Evolutionary conservation across 306 rosid species (phyloP).

Genomic region (Alnus rubra): DNA sequence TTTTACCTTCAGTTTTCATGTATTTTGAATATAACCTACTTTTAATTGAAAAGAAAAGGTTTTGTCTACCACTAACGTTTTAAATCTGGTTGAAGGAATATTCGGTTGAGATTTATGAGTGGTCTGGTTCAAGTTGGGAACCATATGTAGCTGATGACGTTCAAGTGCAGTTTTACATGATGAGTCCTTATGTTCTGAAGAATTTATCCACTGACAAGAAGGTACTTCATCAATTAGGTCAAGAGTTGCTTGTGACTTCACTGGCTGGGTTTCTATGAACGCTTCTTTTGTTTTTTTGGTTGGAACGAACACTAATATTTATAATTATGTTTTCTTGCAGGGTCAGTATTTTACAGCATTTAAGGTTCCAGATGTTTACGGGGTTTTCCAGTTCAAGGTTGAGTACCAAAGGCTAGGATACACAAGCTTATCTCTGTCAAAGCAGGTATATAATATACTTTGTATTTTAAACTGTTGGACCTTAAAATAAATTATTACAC

Average conservation of each 20-base stretch:
- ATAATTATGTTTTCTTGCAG: constrained; percentile 40
- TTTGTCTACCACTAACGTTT: constrained; percentile 32
- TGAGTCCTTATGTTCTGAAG: constrained; percentile 98
- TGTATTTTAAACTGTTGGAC: not conserved
- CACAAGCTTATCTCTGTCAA: constrained; percentile 72
- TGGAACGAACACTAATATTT: not conserved
- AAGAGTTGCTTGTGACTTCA: constrained; percentile 12
- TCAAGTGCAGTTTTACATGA: constrained; percentile 98
- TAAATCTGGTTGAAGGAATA: constrained; percentile 62
- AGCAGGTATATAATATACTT: constrained; percentile 61
- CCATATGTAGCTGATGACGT: constrained; percentile 89
- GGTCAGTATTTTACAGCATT: constrained; percentile 76
- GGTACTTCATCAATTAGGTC: constrained; percentile 43
- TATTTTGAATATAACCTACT: not conserved
- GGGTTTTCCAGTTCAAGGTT: constrained; percentile 98
- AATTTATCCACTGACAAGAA: constrained; percentile 69
- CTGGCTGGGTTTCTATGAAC: constrained; percentile 3
- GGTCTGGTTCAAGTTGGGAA: constrained; percentile 92
- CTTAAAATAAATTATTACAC: not conserved
- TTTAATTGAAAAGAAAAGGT: constrained; percentile 10
- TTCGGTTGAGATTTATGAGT: constrained; percentile 82
- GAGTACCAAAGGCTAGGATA: constrained; percentile 92
- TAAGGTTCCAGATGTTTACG: constrained; percentile 97
- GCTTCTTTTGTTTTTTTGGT: constrained; percentile 3
- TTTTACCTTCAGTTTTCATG: constrained; percentile 26